These are phyloP conservation scores for Penicillium tannophilum DNA, from an alignment of 495 filamentous ascomycete genomes.

Conservation along the genomic window DNA sequence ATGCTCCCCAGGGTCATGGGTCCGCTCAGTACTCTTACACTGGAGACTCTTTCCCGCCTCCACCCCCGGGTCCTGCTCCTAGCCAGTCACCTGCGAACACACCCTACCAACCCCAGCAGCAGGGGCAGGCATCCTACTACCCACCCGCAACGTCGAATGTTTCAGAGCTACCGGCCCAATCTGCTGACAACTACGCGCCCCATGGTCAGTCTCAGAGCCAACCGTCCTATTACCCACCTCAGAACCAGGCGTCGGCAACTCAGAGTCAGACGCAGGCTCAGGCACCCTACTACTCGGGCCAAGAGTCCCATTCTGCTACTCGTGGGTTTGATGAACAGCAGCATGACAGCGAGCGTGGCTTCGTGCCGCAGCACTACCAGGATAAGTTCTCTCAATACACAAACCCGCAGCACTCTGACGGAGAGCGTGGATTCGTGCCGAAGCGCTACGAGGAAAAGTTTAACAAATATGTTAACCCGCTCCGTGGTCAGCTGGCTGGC, in stretches of 20 bases:
- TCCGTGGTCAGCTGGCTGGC: slow-evolving; percentile 49
- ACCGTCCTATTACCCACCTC: slow-evolving; percentile 17
- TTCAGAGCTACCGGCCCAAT: slow-evolving; percentile 10
- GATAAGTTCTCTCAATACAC: slow-evolving; percentile 41
- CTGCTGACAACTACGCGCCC: slow-evolving; percentile 6
- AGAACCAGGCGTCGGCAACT: slow-evolving; percentile 16
- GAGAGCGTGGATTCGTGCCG: slow-evolving; percentile 34
- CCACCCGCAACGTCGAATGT: slow-evolving; percentile 1
- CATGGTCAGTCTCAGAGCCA: slow-evolving; percentile 22
- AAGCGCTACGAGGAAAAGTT: slow-evolving; percentile 41
- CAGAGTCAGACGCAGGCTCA: slow-evolving; percentile 22
- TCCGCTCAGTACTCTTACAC: slow-evolving; percentile 36
- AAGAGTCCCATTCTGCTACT: slow-evolving; percentile 37
- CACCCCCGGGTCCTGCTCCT: slow-evolving; percentile 41
- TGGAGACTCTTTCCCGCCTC: slow-evolving; percentile 47
- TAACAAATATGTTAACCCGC: slow-evolving; percentile 34
- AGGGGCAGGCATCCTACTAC: slow-evolving; percentile 17
- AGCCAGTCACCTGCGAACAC: slow-evolving; percentile 33
- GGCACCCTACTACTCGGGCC: slow-evolving; percentile 27
- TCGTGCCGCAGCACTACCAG: slow-evolving; percentile 31
- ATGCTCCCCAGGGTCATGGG: slow-evolving; percentile 12
- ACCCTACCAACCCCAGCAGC: slow-evolving; percentile 24
- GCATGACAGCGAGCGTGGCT: slow-evolving; percentile 36
- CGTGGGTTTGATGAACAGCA: slow-evolving; percentile 44
- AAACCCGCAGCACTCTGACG: slow-evolving; percentile 15